Evolutionary conservation across 192 early-diverging fungal genomes (phyloP).

Genomic region (Thamnidium elegans): DNA sequence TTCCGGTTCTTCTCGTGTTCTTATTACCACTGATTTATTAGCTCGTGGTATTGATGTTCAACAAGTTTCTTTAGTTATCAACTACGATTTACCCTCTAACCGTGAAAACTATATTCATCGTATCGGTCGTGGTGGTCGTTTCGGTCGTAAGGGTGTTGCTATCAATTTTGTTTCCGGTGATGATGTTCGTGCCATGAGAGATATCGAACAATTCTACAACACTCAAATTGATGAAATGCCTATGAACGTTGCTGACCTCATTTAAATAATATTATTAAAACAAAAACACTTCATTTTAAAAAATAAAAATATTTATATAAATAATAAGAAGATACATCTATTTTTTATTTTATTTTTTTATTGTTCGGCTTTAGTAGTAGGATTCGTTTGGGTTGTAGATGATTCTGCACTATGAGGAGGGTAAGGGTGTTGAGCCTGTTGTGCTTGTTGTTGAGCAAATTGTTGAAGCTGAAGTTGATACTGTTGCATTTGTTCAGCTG

Average conservation of each 20-base stretch:
- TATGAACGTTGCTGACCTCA: constrained; percentile 92
- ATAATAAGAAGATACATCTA: no score
- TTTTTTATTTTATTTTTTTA: no score
- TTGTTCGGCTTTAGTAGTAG: no score
- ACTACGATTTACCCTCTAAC: constrained; percentile 97
- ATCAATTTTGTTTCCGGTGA: constrained; percentile 99
- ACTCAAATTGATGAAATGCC: constrained; percentile 99
- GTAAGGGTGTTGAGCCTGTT: constrained; percentile 6
- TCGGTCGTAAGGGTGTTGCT: constrained; percentile 99
- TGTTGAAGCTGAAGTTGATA: constrained; percentile 37
- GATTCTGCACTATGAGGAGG: background rate
- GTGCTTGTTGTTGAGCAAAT: constrained; percentile 28
- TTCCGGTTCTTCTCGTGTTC: constrained; percentile 91
- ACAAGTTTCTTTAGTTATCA: constrained; percentile 97
- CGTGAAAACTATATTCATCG: constrained; percentile 99
- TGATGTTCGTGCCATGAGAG: constrained; percentile 85
- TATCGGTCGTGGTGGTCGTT: constrained; percentile 99
- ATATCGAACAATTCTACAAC: constrained; percentile 95
- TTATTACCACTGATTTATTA: constrained; percentile 97
- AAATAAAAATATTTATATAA: no score
- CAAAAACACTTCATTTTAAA: no score
- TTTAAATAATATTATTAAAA: constrained; percentile 39
- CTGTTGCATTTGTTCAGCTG: constrained; percentile 36
- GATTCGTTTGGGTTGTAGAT: no score
- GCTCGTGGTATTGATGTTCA: constrained; percentile 99